These are phyloP conservation scores for Scheffersomyces illinoinensis DNA, from an alignment of 1,139 yeast species.

Conservation along the genomic window DNA sequence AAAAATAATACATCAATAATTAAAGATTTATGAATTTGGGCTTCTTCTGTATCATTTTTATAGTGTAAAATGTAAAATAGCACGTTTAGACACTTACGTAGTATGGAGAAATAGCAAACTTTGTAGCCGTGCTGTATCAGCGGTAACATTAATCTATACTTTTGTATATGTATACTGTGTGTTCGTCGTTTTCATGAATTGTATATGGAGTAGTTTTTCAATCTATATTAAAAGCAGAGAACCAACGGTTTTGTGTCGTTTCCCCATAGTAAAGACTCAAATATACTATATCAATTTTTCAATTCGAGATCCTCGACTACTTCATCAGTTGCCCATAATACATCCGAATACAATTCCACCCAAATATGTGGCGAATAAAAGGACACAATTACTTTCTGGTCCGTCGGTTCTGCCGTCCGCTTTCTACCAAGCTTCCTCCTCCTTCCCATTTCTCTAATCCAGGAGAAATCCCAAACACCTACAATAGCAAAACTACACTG, in stretches of 20 bases:
- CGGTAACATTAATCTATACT: neutral
- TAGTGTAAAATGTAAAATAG: neutral
- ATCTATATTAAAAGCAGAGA: neutral
- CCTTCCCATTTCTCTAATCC: slow-evolving; percentile 9
- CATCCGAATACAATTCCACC: neutral
- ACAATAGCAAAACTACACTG: neutral
- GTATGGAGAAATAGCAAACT: neutral
- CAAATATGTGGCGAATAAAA: neutral
- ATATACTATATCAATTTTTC: neutral
- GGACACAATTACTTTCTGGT: neutral
- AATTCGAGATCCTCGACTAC: neutral
- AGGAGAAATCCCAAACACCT: slow-evolving; percentile 1
- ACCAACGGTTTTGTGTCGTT: neutral
- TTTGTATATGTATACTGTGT: neutral
- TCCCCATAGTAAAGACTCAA: neutral
- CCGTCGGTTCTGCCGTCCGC: neutral
- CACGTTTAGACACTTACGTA: neutral
- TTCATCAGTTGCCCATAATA: neutral
- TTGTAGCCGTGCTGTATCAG: neutral
- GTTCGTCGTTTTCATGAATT: too few relatives aligned
- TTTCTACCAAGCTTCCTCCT: neutral
- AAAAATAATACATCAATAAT: neutral
- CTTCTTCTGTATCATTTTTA: neutral
- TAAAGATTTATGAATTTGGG: neutral
- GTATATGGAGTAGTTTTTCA: too few relatives aligned